Evolutionary conservation across 805 yeast species (phyloP), one percentile per base, ranked within the genome.

Genomic region (Candida khao-thaluensis): DNA sequence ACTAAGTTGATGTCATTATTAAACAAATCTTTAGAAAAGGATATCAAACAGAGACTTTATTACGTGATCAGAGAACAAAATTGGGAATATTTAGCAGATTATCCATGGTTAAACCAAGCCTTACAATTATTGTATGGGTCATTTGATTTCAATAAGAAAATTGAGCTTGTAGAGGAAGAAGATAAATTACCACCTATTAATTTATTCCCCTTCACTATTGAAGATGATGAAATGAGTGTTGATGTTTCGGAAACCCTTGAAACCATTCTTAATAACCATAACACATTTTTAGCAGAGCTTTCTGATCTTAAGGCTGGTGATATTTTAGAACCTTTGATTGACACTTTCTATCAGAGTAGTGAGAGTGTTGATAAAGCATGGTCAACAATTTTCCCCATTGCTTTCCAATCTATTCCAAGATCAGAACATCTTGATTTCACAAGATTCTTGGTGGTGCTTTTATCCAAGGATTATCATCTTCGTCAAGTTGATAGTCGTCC

Each of bases 81-180:
- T 53, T 93, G 99, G 99, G 99, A 93, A 56, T 84, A 77, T 48
- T 66, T 93, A 26, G 90, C 95, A 0, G 99, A 93, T 49, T 85
- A 85, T 52, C 85, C 89, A 29, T 93, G 99, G 99, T 64, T 91
- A 45, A 88, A 88, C 57, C 98, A 91, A 59, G 98, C 96, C 0
- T 69, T 87, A 14, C 96, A 90, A 55, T 62, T 95, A 20, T 62
- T 93, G 5, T 87, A 83, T 53, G 95, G 93, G 0, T 73, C 95
- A 0, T 80, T 86, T 48, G 82, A 82, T 41, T 60, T 59, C 27
- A 72, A 73, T 1, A 66, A 73, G 40, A 58, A 53, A 2, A 50
- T 88, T 14, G 60, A 58, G 17, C 57, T 86, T 32, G 59, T 63
- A 2, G 61, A 62, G 0, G 70, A 64, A 11, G 80, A 81, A 31